Conservation (phyloP, 2,329 filamentous ascomycete genomes). For the Sporothrix pseudoabietina region DNA sequence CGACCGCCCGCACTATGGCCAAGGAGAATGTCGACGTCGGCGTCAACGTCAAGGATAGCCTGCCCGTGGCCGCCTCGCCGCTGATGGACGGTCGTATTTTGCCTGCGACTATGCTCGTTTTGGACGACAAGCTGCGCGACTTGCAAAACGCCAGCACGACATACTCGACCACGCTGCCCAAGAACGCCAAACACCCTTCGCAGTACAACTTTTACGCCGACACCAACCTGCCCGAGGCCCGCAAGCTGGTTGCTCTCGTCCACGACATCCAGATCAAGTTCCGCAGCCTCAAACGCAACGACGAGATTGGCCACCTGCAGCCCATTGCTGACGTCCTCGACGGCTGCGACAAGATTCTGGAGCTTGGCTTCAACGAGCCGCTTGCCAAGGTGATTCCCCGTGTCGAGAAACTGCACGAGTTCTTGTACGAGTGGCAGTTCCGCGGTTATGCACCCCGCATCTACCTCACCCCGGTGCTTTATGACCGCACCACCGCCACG, state of each 20-base stretch:
- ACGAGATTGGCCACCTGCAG: slow-evolving; percentile 72
- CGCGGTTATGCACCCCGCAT: slow-evolving; percentile 80
- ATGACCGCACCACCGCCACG: slow-evolving; percentile 76
- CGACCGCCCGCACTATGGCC: slow-evolving; percentile 47
- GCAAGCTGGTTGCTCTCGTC: slow-evolving; percentile 70
- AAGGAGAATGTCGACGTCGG: slow-evolving; percentile 32
- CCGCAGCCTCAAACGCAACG: slow-evolving; percentile 65
- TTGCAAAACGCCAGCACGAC: slow-evolving; percentile 27
- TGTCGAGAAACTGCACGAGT: slow-evolving; percentile 81
- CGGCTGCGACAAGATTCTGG: slow-evolving; percentile 73
- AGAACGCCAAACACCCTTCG: slow-evolving; percentile 34
- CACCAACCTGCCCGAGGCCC: slow-evolving; percentile 72
- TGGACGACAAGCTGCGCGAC: slow-evolving; percentile 60
- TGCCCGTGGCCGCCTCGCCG: slow-evolving; percentile 38
- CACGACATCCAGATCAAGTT: slow-evolving; percentile 73
- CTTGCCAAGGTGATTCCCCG: slow-evolving; percentile 83
- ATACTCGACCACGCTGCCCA: slow-evolving; percentile 35
- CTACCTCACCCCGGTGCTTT: slow-evolving; percentile 68
- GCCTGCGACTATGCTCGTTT: slow-evolving; percentile 64
- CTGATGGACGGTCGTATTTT: slow-evolving; percentile 59
- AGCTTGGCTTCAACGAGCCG: slow-evolving; percentile 77
- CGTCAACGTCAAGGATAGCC: not conserved
- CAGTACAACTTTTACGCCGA: slow-evolving; percentile 90
- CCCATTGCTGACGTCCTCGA: slow-evolving; percentile 75
- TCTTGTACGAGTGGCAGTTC: slow-evolving; percentile 91